Base-by-base conservation (phyloP, 1,139 yeast genomes). In the Geotrichum macrosporum region DNA sequence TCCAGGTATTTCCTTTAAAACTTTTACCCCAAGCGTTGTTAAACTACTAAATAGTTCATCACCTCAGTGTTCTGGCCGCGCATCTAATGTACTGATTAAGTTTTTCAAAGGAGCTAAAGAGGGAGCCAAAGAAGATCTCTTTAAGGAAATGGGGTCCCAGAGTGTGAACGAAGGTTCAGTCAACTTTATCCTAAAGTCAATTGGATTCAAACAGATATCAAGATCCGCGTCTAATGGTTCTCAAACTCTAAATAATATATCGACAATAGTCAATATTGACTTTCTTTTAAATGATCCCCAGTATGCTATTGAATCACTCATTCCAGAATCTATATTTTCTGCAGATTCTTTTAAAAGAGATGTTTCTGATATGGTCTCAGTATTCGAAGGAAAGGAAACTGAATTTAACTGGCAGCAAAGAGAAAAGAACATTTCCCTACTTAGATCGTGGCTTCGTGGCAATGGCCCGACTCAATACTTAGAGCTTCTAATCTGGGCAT, bases 351-450 rank as follows among this genome's bases (percentile, higher is more conserved):
- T 78, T 15, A 53, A 59, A 13, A 60, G 61, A 19, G 69, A 70
- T 31, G 53, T 76, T 19, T 73, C 69, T 26, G 55, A 59, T 3
- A 56, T 76, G 57, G 44, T 64, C 12, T 51, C 66, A 0, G 64
- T 64, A 13, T 86, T 92, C 59, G 75, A 73, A n/a, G 82, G 81
- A 1, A 87, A 82, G 57, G 98, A 94, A 64, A 83, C 95, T 0
- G 98, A 94, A 60, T 74, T 74, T 52, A 92, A 92, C 60, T 92
- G 99, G 99, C 68, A 72, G 21, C 58, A 62, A 1, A 73, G 99
- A 58, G 96, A 89, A 57, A 74, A 74, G 48, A 70, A 69, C 48
- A 74, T 88, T 2, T 58, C 75, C 1, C 73, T 72, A 45, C 60
- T 87, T 33, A 72, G 96, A 48, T 70, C 75, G 1, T 60, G 84